A percentile compares a stretch with the other conserved stretches of the same genome.
Evolutionary conservation across 495 filamentous ascomycete species (phyloP).

Genomic region (Eremomyces bilateralis): DNA sequence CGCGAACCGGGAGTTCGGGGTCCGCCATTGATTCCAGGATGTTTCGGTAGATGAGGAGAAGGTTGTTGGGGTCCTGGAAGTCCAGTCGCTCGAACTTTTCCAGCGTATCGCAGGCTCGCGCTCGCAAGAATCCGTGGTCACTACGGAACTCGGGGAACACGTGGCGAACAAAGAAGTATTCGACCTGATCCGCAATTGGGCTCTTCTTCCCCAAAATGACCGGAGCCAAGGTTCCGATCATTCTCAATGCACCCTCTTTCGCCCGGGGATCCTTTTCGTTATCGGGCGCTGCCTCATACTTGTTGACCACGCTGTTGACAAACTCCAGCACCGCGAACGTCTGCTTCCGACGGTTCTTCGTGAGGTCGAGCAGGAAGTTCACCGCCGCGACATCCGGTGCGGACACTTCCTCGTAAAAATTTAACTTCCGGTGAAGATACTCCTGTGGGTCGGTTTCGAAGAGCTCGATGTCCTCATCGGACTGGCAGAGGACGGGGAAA

Average conservation of each 20-base stretch:
- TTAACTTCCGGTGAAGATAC: constrained; percentile 89
- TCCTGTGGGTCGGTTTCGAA: constrained; percentile 88
- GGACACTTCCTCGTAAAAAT: constrained; percentile 94
- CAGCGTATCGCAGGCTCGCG: constrained; percentile 85
- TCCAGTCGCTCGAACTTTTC: constrained; percentile 95
- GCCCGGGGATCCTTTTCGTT: constrained; percentile 77
- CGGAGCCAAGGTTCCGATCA: constrained; percentile 87
- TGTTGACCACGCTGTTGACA: constrained; percentile 80
- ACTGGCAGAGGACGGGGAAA: constrained; percentile 86
- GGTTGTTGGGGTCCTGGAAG: constrained; percentile 85
- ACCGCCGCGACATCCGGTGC: constrained; percentile 91
- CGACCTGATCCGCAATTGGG: constrained; percentile 92
- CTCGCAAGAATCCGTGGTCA: constrained; percentile 78
- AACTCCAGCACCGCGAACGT: constrained; percentile 86
- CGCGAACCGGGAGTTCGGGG: constrained; percentile 68
- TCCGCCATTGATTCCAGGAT: constrained; percentile 96
- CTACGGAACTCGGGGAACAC: constrained; percentile 97
- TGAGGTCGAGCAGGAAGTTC: constrained; percentile 85
- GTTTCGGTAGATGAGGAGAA: constrained; percentile 86
- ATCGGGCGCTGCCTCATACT: constrained; percentile 63
- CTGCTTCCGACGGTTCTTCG: constrained; percentile 85
- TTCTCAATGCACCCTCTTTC: constrained; percentile 88
- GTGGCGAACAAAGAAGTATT: constrained; percentile 94
- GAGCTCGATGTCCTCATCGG: constrained; percentile 78
- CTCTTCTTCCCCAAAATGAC: constrained; percentile 96